Evolutionary conservation across 768 basidiomycete genomes (phyloP).

Genomic region (Pisolithus tinctorius): DNA sequence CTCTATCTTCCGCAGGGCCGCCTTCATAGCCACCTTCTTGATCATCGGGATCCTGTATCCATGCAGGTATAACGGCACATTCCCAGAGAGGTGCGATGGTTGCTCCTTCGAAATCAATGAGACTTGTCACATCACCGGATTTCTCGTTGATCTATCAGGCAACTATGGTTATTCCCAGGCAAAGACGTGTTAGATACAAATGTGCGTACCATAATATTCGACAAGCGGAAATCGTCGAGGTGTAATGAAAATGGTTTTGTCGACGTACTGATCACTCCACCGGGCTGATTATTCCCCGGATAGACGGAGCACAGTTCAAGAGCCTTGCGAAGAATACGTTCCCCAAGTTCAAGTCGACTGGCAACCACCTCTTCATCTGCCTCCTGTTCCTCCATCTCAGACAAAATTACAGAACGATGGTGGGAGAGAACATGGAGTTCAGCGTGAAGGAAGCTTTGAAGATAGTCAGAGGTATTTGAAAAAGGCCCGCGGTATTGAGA

Average conservation of each 20-base stretch:
- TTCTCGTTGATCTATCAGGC: background rate
- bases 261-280: background rate
- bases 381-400: background rate
- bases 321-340: constrained; percentile 1
- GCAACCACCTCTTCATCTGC: background rate
- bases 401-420: too few species aligned
- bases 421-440: background rate
- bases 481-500: background rate
- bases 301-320: background rate
- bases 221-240: background rate
- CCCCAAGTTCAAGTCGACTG: constrained; percentile 2
- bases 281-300: background rate
- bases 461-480: too few species aligned
- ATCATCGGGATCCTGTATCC: constrained; percentile 8
- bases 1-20: too few species aligned
- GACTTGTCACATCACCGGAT: background rate
- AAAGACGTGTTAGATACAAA: background rate
- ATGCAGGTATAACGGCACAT: constrained; percentile 10
- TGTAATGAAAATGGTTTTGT: background rate
- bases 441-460: background rate
- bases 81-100: constrained; percentile 14
- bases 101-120: constrained; percentile 15
- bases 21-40: background rate
- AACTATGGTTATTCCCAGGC: background rate
- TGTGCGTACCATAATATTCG: constrained; percentile 1